Evolutionary conservation across 768 basidiomycete species (phyloP).

Genomic region (Suillus americanus): DNA sequence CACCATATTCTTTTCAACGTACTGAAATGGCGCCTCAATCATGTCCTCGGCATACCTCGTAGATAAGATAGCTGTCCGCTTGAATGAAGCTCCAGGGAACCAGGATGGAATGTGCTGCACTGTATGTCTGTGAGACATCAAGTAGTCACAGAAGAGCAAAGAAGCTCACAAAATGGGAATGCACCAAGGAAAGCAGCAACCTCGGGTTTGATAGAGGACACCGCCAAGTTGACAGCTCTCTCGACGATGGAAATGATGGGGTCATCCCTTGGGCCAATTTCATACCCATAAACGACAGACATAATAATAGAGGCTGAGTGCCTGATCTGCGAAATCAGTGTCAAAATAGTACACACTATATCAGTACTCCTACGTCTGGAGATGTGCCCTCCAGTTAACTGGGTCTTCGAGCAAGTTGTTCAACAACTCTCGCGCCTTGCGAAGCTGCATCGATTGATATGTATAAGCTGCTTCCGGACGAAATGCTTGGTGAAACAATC

Average conservation of each 20-base stretch:
- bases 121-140: slow-evolving; percentile 9
- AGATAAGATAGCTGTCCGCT: slow-evolving; percentile 26
- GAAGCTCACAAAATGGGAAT: slow-evolving; percentile 34
- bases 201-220: slow-evolving; percentile 24
- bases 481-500: slow-evolving; percentile 30
- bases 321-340: slow-evolving; percentile 10
- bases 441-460: slow-evolving; percentile 24
- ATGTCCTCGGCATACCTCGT: slow-evolving; percentile 19
- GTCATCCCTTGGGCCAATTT: slow-evolving; percentile 23
- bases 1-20: slow-evolving; percentile 34
- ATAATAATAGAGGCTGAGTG: slow-evolving; percentile 29
- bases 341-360: background rate
- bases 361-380: slow-evolving; percentile 23
- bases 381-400: slow-evolving; percentile 16
- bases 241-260: slow-evolving; percentile 27
- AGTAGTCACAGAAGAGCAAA: background rate
- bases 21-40: slow-evolving; percentile 32
- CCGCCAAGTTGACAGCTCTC: slow-evolving; percentile 22
- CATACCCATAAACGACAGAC: slow-evolving; percentile 32
- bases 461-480: slow-evolving; percentile 18
- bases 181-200: slow-evolving; percentile 37
- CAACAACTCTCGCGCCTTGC: slow-evolving; percentile 26
- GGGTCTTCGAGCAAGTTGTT: slow-evolving; percentile 24
- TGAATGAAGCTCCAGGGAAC: slow-evolving; percentile 40
- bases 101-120: slow-evolving; percentile 39